Conservation (phyloP, 176 grass and related monocot species). For the Alopecurus myosuroides region DNA sequence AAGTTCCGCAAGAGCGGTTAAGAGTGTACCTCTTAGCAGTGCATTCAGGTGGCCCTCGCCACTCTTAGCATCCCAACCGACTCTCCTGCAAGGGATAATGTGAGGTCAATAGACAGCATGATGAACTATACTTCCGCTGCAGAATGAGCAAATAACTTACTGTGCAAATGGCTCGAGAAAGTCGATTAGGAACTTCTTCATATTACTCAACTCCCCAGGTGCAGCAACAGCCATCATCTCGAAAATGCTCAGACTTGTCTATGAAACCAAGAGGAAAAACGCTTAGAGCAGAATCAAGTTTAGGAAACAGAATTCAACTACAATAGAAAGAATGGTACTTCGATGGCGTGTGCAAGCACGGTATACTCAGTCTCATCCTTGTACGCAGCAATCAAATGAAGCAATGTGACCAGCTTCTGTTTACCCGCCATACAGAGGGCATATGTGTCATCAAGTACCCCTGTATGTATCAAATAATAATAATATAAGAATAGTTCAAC, state of each 20-base stretch:
- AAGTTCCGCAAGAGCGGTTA: conserved; percentile 61
- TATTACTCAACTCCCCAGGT: conserved; percentile 52
- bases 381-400: conserved; percentile 74
- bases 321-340: conserved; percentile 38
- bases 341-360: conserved; percentile 58
- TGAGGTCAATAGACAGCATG: conserved; percentile 9
- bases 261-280: conserved; percentile 18
- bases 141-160: conserved; percentile 48
- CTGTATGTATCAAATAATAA: conserved; percentile 45
- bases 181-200: conserved; percentile 77
- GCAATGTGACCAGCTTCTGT: conserved; percentile 64
- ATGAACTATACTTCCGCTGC: conserved; percentile 12
- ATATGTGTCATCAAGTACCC: conserved; percentile 87
- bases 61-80: conserved; percentile 83
- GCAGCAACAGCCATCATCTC: conserved; percentile 62
- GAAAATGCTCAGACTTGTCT: conserved; percentile 66
- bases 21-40: conserved; percentile 73
- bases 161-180: conserved; percentile 65
- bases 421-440: conserved; percentile 86
- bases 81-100: conserved; percentile 42
- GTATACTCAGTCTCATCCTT: conserved; percentile 77
- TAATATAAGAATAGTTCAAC: conserved; percentile 13
- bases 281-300: conserved; percentile 11
- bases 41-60: conserved; percentile 68
- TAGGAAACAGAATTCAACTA: not conserved